These are phyloP conservation scores for Colletotrichum gigasporum DNA, from an alignment of 2,329 filamentous ascomycete species.

Conservation along the genomic window DNA sequence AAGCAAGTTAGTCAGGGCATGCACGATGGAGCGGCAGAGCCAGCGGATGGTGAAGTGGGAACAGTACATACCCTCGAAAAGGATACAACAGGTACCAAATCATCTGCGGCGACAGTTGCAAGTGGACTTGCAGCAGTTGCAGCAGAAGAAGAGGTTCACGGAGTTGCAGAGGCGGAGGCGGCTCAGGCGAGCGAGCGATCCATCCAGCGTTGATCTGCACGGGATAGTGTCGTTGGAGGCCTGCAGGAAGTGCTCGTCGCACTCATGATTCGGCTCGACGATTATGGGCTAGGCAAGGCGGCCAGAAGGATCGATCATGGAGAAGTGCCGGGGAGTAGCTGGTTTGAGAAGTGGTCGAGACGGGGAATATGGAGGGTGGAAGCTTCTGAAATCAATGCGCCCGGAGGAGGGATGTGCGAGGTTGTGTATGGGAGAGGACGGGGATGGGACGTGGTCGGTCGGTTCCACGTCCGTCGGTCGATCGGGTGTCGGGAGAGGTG, in stretches of 20 bases:
- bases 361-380: neutral
- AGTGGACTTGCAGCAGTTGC: conserved; percentile 26
- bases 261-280: conserved; percentile 22
- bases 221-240: neutral
- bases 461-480: conserved; percentile 11
- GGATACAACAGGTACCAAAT: conserved; percentile 84
- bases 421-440: neutral
- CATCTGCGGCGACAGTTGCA: conserved; percentile 52
- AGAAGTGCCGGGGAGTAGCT: conserved; percentile 3
- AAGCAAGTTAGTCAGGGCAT: conserved; percentile 20
- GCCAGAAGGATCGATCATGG: conserved; percentile 5
- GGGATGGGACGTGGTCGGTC: conserved; percentile 20
- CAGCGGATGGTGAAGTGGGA: neutral
- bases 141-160: conserved; percentile 16
- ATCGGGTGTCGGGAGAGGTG: conserved; percentile 18
- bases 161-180: conserved; percentile 11
- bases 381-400: conserved; percentile 12
- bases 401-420: neutral
- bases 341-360: neutral
- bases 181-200: conserved; percentile 15
- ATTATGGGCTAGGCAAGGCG: neutral
- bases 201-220: conserved; percentile 18
- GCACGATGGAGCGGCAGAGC: neutral
- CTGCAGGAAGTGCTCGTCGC: conserved; percentile 11
- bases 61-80: conserved; percentile 72